Evolutionary conservation across 305 asterid genomes (phyloP), one percentile per base, ranked within the genome.

Genomic region (Fraxinus xanthoxyloides): DNA sequence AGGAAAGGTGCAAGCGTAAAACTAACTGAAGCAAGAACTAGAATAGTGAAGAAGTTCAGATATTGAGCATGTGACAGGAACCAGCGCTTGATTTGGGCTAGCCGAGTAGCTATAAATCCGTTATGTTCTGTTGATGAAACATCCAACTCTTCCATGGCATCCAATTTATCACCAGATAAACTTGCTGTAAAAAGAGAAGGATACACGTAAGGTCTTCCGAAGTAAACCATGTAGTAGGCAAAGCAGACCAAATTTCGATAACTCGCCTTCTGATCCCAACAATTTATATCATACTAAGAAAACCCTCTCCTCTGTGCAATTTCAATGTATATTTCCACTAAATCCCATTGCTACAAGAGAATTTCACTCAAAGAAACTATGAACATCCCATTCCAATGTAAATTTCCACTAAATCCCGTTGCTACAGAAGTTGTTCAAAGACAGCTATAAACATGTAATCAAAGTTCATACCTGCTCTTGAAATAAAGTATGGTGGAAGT

Each of bases 401-500:
- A 54, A 17, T 31, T 72, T 40, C 48, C 59, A 48, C n/a, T 23
- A 63, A 34, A 73, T 15, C 10, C 32, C 7, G 1, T 63, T 63
- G 56, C 76, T 46, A 40, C 28, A n/a, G 75, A 77, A 51, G 48
- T 54, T 28, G 61, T 79, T 59, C 17, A 35, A 19, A 17, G 9
- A 56, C 76, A 77, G 61, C 81, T 6, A n/a, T 72, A 26, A 80
- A 77, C 31, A 72, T 9, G 75, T 56, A 76, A 70, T 2, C 28
- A 21, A 40, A 73, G 72, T 61, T 82, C 82, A 61, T 83, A 94
- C 98, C 98, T 84, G 98, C 97, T 88, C 98, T 89, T 84, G 98
- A 94, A 83, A 94, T 94, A 86, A 94, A 94, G 87, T 93, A 94
- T 10, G 98, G 98, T 48, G 97, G 98, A n/a, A 94, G 97, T 89